A percentile compares a stretch with the other conserved stretches of the same genome.
Evolutionary conservation across 148 eudicot genomes (phyloP).

Genomic region (Agrostemma githago): DNA sequence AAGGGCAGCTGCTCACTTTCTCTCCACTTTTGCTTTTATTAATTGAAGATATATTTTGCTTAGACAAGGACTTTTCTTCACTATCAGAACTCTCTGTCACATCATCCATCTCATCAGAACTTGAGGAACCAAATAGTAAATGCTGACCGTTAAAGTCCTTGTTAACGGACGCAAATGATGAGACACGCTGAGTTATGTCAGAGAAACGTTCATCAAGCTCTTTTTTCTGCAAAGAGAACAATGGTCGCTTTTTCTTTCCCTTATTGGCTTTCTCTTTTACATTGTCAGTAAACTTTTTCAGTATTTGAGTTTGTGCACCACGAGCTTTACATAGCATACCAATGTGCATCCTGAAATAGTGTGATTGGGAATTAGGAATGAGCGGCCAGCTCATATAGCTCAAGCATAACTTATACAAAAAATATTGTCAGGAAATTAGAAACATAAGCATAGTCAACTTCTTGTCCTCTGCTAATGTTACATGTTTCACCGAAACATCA

Average conservation of each 20-base stretch:
- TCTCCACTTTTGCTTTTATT: conserved; percentile 36
- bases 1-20: conserved; percentile 68
- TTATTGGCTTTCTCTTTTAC: conserved; percentile 26
- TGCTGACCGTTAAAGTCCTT: conserved; percentile 55
- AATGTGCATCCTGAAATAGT: conserved; percentile 51
- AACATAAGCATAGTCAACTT: neutral
- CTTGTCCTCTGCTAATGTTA: neutral
- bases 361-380: conserved; percentile 11
- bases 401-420: neutral
- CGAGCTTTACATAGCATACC: conserved; percentile 42
- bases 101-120: conserved; percentile 53
- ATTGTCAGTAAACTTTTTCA: conserved; percentile 33
- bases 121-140: conserved; percentile 50
- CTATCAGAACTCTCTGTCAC: conserved; percentile 28
- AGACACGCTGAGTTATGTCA: conserved; percentile 47
- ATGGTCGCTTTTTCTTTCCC: conserved; percentile 44
- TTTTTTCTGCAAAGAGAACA: conserved; percentile 56
- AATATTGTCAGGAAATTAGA: neutral
- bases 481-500: neutral
- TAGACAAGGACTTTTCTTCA: conserved; percentile 26
- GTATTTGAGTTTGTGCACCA: conserved; percentile 29
- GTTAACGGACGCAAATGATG: conserved; percentile 49
- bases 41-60: conserved; percentile 27
- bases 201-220: conserved; percentile 68
- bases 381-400: conserved; percentile 3